Evolutionary conservation across 306 rosid genomes (phyloP), one percentile per base, ranked within the genome.

Genomic region (Nissolia schottii): DNA sequence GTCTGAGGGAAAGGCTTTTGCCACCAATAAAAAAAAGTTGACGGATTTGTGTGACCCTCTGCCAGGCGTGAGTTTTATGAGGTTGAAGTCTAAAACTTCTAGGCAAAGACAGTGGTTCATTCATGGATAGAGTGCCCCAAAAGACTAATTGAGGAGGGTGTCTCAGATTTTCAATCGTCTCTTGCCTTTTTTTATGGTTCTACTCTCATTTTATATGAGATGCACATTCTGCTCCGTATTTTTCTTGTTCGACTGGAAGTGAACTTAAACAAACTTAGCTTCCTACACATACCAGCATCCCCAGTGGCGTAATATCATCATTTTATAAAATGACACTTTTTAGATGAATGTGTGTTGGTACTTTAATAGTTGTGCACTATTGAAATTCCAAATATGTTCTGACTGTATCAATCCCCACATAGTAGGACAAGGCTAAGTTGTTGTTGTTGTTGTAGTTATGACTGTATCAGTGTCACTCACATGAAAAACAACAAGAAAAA

Each of bases 401-500:
- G 56, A 70, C 6, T 0, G 14, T 38, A 59, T 60, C 15, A 14
- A 45, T 15, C 18, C 8, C 22, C 2, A 31, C n/a, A n/a, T n/a
- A n/a, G n/a, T n/a, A n/a, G n/a, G n/a, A n/a, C n/a, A n/a, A n/a
- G n/a, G n/a, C n/a, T n/a, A n/a, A n/a, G n/a, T n/a, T n/a, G n/a
- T n/a, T n/a, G n/a, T n/a, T n/a, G n/a, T n/a, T n/a, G n/a, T n/a
- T n/a, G n/a, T n/a, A n/a, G n/a, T n/a, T n/a, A n/a, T n/a, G n/a
- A n/a, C n/a, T n/a, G n/a, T n/a, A n/a, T n/a, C n/a, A n/a, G n/a
- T n/a, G n/a, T n/a, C 31, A 15, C 31, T 77, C 32, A 15, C 32
- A 64, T 45, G 31, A 16, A 71, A 23, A 64, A 40, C 66, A 67
- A 56, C 23, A 11, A 59, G 46, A 46, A 77, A 62, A 70, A 51